Base-by-base conservation (phyloP, 2,329 filamentous ascomycete species). In the Paraconiothyrium brasiliense region DNA sequence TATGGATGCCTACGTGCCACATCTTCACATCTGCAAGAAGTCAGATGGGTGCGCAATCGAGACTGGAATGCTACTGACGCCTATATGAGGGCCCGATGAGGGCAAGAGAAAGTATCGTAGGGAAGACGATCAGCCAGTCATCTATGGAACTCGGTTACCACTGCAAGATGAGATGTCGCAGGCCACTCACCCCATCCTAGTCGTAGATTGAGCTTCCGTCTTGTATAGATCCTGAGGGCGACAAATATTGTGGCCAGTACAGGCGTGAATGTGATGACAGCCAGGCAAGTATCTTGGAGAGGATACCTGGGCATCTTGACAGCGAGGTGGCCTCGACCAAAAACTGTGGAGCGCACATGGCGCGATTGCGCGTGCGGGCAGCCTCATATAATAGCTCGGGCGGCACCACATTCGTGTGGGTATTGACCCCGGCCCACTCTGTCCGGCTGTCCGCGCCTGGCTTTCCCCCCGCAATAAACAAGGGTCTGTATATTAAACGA, bases 61-160 rank as follows among this genome's bases (percentile, higher is more conserved):
- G 5, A 6, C 37, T 30, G 27, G 13, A 2, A 11, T 7, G 22
- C n/a, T 54, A 72, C 76, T 65, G 11, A 77, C 76, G 74, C 72
- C 59, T 74, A 34, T 73, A 71, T 43, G 76, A 78, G 22, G 76
- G 76, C 16, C 74, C 75, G 50, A 78, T 77, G 4, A 78, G 66
- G 20, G 76, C 76, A 57, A 78, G 68, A 30, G 76, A 78, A n/a
- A 78, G 55, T 13, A 78, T 57, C 10, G 73, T 65, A 39, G 78
- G 76, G 20, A 77, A 27, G 16, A 76, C 71, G 61, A 80, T 78
- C 34, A 78, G 64, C 71, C 75, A 78, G 72, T 80, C 78, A 69
- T 80, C 77, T 78, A 47, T 39, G 47, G 24, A 57, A 8, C 16
- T 41, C 3, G 37, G 65, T 75, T 61, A 76, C 67, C 60, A 37